phyloP scores from a whole-genome alignment of 2,329 filamentous ascomycete species.

The Nigrograna mackinnonii region DNA sequence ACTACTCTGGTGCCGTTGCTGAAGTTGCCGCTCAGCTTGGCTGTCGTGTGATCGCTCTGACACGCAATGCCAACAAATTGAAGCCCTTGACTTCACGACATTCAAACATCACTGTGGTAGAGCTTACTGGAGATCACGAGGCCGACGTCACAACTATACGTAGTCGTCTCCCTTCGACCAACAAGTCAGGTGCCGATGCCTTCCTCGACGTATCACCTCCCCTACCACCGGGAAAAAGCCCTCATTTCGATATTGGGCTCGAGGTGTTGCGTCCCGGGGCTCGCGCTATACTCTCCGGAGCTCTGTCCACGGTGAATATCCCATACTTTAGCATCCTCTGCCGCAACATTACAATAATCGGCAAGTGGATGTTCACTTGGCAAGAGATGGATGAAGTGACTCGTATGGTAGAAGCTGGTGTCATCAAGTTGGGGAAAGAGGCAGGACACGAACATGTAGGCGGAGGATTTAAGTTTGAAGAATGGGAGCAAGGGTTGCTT shows the following conservation, averaged over 20 bases:
- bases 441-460: background rate
- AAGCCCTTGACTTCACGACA: too few species aligned
- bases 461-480: too few species aligned
- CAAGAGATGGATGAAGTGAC: background rate
- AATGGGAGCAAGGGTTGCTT: too few species aligned
- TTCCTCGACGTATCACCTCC: background rate
- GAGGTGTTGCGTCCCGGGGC: background rate
- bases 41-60: conserved; percentile 54
- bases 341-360: background rate
- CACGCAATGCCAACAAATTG: conserved; percentile 41
- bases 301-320: background rate
- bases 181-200: background rate
- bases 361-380: background rate
- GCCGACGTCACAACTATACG: background rate
- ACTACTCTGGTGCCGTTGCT: conserved; percentile 52
- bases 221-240: background rate
- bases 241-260: background rate
- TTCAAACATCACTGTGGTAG: background rate
- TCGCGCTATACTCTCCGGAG: background rate
- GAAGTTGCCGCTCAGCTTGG: conserved; percentile 53
- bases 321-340: background rate
- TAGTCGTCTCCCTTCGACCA: background rate
- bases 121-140: background rate
- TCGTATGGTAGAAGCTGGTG: background rate
- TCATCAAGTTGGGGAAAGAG: background rate